Conservation (phyloP, 1,139 yeast species). For the Sporopachydermia cereana region DNA sequence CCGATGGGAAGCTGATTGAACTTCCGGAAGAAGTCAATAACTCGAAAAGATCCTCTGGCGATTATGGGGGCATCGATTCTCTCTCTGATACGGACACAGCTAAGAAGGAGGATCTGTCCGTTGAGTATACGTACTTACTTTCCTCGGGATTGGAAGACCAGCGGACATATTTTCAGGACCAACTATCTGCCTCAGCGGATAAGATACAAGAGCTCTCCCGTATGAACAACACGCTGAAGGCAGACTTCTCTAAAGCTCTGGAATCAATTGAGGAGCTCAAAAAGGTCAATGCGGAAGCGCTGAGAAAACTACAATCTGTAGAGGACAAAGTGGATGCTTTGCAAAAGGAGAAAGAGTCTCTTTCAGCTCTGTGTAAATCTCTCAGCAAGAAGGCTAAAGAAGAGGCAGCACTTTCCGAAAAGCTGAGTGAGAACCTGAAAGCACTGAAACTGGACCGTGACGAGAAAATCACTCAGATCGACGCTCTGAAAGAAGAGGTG, state of each 20-base stretch:
- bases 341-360: not conserved
- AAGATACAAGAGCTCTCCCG: conserved; percentile 7
- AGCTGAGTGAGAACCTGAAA: conserved; percentile 47
- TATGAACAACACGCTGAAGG: conserved; percentile 1
- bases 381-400: conserved; percentile 29
- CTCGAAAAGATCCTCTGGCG: conserved; percentile 7
- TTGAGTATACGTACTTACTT: conserved; percentile 71
- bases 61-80: conserved; percentile 8
- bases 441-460: conserved; percentile 30
- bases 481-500: conserved; percentile 51
- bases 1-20: conserved; percentile 79
- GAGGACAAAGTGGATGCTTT: conserved; percentile 4
- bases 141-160: conserved; percentile 84
- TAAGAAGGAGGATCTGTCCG: conserved; percentile 44
- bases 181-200: conserved; percentile 35
- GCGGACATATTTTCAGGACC: conserved; percentile 67
- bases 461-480: conserved; percentile 32
- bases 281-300: conserved; percentile 22
- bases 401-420: conserved; percentile 43
- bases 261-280: conserved; percentile 27
- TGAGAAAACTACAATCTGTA: conserved; percentile 12
- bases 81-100: conserved; percentile 22
- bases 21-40: conserved; percentile 24
- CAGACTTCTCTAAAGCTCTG: conserved; percentile 13
- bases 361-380: conserved; percentile 14